Evolutionary conservation across 108 stramenopile genomes (phyloP).

Genomic region (Skeletonema grethae): DNA sequence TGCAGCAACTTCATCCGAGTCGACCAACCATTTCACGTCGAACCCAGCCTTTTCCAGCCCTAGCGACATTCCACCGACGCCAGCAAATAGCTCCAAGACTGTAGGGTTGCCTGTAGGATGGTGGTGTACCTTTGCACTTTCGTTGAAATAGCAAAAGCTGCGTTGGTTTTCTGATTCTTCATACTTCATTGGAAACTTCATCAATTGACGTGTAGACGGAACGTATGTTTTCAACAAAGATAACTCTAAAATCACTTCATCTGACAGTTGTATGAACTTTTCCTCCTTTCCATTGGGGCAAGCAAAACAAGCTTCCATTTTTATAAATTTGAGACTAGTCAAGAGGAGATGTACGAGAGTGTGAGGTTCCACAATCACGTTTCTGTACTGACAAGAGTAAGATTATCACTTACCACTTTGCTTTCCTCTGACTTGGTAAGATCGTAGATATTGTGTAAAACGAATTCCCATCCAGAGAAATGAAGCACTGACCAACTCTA

Average conservation of each 20-base stretch:
- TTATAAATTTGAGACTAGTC: constrained; percentile 20
- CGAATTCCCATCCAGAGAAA: background rate
- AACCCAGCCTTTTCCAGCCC: constrained; percentile 43
- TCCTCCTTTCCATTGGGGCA: constrained; percentile 37
- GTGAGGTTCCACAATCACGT: background rate
- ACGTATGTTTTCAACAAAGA: constrained; percentile 4
- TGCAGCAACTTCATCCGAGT: constrained; percentile 37
- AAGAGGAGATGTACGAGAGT: background rate
- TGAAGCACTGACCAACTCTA: constrained; percentile 42
- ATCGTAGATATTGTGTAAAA: constrained; percentile 41
- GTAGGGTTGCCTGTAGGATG: constrained; percentile 31
- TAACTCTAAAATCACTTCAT: constrained; percentile 26
- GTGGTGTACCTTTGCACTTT: constrained; percentile 22
- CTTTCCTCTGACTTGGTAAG: constrained; percentile 10
- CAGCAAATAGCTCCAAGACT: constrained; percentile 47
- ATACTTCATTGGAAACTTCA: constrained; percentile 24
- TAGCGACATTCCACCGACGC: constrained; percentile 51
- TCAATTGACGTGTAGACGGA: constrained; percentile 6
- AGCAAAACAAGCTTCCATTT: constrained; percentile 24
- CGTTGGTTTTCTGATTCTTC: constrained; percentile 27
- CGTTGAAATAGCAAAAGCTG: constrained; percentile 24
- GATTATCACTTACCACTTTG: constrained; percentile 9
- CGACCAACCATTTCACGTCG: constrained; percentile 49
- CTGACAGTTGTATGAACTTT: constrained; percentile 15
- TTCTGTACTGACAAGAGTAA: background rate